These are phyloP conservation scores for Camellia lanceoleosa DNA, from an alignment of 148 eudicot species.

Conservation along the genomic window DNA sequence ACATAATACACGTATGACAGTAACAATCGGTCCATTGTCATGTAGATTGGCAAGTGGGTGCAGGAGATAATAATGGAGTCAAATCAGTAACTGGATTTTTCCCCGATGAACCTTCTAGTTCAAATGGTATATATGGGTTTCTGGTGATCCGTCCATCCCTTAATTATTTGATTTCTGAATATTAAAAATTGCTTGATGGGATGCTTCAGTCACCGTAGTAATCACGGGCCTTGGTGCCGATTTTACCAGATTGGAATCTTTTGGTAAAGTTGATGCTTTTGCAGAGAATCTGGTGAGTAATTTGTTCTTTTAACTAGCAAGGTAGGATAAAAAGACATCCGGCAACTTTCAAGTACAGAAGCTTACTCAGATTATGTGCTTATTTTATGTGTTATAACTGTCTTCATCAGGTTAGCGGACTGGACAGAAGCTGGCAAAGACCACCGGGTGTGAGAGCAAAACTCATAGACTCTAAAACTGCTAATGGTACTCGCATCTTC, in stretches of 20 bases:
- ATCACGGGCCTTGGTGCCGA: constrained; percentile 96
- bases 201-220: constrained; percentile 63
- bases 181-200: constrained; percentile 9
- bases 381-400: background rate
- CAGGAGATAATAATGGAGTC: constrained; percentile 61
- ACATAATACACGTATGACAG: background rate
- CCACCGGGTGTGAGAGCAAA: constrained; percentile 86
- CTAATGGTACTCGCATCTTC: constrained; percentile 47
- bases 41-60: constrained; percentile 89
- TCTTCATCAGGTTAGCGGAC: constrained; percentile 65
- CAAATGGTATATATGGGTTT: constrained; percentile 54
- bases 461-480: constrained; percentile 66
- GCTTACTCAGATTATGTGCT: background rate
- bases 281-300: constrained; percentile 78
- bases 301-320: background rate
- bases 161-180: constrained; percentile 4
- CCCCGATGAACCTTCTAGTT: constrained; percentile 59
- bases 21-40: background rate
- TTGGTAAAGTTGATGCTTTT: constrained; percentile 90
- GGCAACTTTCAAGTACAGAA: background rate
- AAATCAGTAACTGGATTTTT: constrained; percentile 77
- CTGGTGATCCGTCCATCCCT: background rate
- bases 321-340: background rate
- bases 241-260: constrained; percentile 89
- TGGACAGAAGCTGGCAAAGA: constrained; percentile 96